Evolutionary conservation across 768 basidiomycete species (phyloP), one percentile per base, ranked within the genome.

Genomic region (Leucocoprinus sp.): DNA sequence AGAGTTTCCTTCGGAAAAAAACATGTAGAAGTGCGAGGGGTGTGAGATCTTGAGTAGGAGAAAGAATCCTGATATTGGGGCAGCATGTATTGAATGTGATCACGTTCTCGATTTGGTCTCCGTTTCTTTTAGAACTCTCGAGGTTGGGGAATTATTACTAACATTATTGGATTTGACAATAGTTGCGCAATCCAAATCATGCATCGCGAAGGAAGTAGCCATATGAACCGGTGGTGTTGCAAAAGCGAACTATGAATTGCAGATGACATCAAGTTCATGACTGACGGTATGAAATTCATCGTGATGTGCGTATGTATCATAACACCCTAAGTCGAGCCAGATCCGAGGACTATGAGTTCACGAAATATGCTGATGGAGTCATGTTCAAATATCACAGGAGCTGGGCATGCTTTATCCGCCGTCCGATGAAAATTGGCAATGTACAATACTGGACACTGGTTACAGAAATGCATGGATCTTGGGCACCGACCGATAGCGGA

Each of bases 81-180:
- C 90, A 93, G 31, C 81, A 84, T 0, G 86, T 80, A 60, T 93
- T 93, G 56, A 92, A 68, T 61, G 93, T 90, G 54, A 90, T 64
- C 11, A 75, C 89, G 49, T 92, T 65, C 51, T 67, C 43, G 31
- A 38, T 34, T 47, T 42, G 48, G 49, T 70, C 66, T 51, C 49
- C 51, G 14, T 63, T 54, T 41, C 60, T 63, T 14, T 51, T 86
- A 78, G 8, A 89, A 68, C 2, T 43, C 55, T 55, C 82, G 83
- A 55, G 93, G 73, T n/a, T 67, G 55, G 24, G 60, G 56, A 34
- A 91, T 59, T 77, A 87, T 80, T 77, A 63, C 83, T 87, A 59
- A 93, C 73, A 56, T 93, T 82, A 55, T 93, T 70, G 1, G 84
- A 88, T 49, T 72, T 31, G 23, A 55, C 49, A 75, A 60, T 48